Conservation (phyloP, 2,329 filamentous ascomycete genomes). For the Knoxdaviesia proteae region DNA sequence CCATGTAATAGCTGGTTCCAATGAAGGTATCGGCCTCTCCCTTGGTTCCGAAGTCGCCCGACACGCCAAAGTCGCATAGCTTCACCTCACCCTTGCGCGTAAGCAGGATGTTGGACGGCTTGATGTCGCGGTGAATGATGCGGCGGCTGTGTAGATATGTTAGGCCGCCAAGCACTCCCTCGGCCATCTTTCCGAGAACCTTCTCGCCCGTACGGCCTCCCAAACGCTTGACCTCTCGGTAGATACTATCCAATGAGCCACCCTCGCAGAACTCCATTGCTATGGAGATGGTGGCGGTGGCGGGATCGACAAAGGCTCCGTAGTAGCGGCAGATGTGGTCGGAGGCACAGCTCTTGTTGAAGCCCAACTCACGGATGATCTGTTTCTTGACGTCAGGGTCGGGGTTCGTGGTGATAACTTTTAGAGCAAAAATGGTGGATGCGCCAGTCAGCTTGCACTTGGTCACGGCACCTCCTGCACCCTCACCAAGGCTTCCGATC, state of each 20-base stretch:
- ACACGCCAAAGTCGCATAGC: constrained; percentile 95
- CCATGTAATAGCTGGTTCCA: constrained; percentile 98
- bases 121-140: constrained; percentile 98
- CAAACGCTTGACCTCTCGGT: constrained; percentile 89
- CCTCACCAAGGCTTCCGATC: constrained; percentile 76
- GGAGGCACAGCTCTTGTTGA: constrained; percentile 94
- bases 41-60: constrained; percentile 93
- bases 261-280: constrained; percentile 99
- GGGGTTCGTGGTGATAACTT: constrained; percentile 97
- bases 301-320: constrained; percentile 85
- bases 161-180: constrained; percentile 79
- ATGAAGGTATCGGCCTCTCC: constrained; percentile 98
- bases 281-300: constrained; percentile 93
- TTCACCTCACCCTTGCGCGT: constrained; percentile 89
- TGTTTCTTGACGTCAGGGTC: constrained; percentile 97
- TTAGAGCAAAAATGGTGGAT: constrained; percentile 87
- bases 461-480: constrained; percentile 87
- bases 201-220: constrained; percentile 92
- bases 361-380: constrained; percentile 85
- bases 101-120: constrained; percentile 89
- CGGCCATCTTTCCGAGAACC: constrained; percentile 87
- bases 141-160: constrained; percentile 90
- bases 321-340: constrained; percentile 96
- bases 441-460: constrained; percentile 74
- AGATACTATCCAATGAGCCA: constrained; percentile 87